A percentile compares a stretch with the other conserved stretches of the same genome.
phyloP scores from a whole-genome alignment of 148 eudicot genomes.

The Camellia lanceoleosa region DNA sequence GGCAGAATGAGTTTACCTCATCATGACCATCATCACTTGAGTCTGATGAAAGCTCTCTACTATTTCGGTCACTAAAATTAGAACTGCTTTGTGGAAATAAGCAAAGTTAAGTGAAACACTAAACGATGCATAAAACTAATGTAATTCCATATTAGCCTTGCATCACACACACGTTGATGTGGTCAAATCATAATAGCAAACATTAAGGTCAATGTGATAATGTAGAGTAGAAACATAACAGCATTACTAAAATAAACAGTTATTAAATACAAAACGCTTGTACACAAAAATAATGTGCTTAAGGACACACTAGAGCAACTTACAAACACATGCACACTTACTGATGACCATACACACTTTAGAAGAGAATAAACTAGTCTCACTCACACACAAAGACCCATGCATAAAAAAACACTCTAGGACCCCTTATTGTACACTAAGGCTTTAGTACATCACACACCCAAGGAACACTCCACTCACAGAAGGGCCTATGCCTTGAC shows the following conservation, averaged over 20 bases:
- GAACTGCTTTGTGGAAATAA: slow-evolving; percentile 38
- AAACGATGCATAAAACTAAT: neutral
- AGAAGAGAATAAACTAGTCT: too few relatives aligned
- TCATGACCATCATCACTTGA: slow-evolving; percentile 44
- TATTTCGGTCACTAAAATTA: slow-evolving; percentile 38
- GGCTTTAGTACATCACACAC: too few relatives aligned
- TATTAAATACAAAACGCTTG: neutral
- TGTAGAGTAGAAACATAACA: neutral
- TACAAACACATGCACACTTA: too few relatives aligned
- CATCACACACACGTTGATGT: neutral
- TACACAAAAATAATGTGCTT: neutral
- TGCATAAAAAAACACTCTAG: too few relatives aligned
- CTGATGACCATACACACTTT: too few relatives aligned
- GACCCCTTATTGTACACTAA: too few relatives aligned
- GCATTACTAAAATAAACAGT: neutral
- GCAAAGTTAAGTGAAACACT: neutral
- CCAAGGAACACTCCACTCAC: too few relatives aligned
- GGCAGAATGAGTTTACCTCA: slow-evolving; percentile 35
- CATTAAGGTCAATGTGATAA: neutral
- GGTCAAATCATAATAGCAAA: neutral
- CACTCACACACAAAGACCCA: too few relatives aligned
- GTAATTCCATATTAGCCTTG: neutral
- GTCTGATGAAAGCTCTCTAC: slow-evolving; percentile 61
- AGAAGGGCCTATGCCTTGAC: too few relatives aligned
- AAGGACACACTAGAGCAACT: neutral